Conservation (phyloP, 2,329 filamentous ascomycete genomes). For the Tolypocladium cylindrosporum region DNA sequence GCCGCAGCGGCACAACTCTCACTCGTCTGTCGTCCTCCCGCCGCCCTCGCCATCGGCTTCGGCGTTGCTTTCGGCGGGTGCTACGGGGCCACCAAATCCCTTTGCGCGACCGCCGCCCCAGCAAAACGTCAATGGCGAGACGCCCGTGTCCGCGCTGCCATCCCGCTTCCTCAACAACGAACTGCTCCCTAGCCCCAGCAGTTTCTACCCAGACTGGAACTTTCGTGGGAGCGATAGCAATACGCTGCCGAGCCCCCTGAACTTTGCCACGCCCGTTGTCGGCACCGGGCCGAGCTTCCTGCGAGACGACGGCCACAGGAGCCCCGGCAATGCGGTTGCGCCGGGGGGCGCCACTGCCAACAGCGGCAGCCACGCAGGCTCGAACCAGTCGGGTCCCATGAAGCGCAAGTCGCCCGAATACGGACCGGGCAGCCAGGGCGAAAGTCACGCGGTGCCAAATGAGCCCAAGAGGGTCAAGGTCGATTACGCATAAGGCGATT, state of each 20-base stretch:
- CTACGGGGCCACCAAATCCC: slow-evolving; percentile 86
- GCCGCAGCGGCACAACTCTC: slow-evolving; percentile 41
- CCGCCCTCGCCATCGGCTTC: slow-evolving; percentile 87
- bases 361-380: slow-evolving; percentile 5
- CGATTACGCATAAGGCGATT: slow-evolving; percentile 21
- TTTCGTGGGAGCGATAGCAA: slow-evolving; percentile 65
- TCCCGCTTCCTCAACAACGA: slow-evolving; percentile 84
- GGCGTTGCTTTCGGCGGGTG: slow-evolving; percentile 78
- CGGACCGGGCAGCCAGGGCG: slow-evolving; percentile 27
- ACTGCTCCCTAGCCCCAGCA: slow-evolving; percentile 80
- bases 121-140: slow-evolving; percentile 43
- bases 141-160: slow-evolving; percentile 87
- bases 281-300: slow-evolving; percentile 54
- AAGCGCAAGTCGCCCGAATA: slow-evolving; percentile 50
- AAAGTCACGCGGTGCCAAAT: slow-evolving; percentile 29
- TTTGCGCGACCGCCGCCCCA: slow-evolving; percentile 83
- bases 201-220: slow-evolving; percentile 88
- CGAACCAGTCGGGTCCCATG: slow-evolving; percentile 11
- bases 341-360: slow-evolving; percentile 6
- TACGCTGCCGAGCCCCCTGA: slow-evolving; percentile 83
- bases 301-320: slow-evolving; percentile 37
- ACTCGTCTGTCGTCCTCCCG: slow-evolving; percentile 69
- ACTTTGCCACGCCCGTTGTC: slow-evolving; percentile 75
- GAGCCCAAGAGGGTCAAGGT: slow-evolving; percentile 46
- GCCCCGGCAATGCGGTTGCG: slow-evolving; percentile 5